Conservation (phyloP, 257 asterid species). For the Solanum piurae region DNA sequence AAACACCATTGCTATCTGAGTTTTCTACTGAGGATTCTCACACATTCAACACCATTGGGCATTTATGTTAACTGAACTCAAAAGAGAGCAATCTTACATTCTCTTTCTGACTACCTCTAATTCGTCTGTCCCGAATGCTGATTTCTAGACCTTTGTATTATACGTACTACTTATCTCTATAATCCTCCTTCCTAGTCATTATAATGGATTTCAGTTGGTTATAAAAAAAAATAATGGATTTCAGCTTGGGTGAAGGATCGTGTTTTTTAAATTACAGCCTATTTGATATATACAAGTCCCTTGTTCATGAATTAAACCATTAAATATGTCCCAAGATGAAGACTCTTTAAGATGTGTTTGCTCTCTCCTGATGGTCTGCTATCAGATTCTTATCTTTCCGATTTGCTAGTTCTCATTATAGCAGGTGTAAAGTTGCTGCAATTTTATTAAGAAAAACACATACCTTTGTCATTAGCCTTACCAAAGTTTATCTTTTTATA, state of each 20-base stretch:
- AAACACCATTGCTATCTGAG: not conserved
- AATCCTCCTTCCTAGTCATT: not conserved
- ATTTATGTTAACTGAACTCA: not conserved
- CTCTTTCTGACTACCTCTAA: not conserved
- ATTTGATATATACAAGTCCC: not conserved
- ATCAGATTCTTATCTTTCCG: not conserved
- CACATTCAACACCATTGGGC: not conserved
- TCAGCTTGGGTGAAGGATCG: not conserved
- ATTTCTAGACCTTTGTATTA: not conserved
- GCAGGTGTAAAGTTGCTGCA: not conserved
- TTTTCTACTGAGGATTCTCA: not conserved
- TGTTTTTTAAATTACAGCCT: not conserved
- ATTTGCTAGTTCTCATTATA: not conserved
- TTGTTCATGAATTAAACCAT: not conserved
- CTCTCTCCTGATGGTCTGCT: not conserved
- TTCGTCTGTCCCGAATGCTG: not conserved
- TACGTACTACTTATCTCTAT: not conserved
- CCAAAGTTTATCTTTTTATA: constrained; percentile 10
- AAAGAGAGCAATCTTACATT: not conserved
- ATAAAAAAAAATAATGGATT: not conserved
- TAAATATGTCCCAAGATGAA: not conserved
- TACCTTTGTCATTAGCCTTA: not conserved
- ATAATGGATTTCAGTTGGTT: not conserved
- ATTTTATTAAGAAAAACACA: not conserved
- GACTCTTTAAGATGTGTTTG: not conserved